Evolutionary conservation across 139 green algal species (phyloP).

Genomic region (Tetradesmus lagerheimii): DNA sequence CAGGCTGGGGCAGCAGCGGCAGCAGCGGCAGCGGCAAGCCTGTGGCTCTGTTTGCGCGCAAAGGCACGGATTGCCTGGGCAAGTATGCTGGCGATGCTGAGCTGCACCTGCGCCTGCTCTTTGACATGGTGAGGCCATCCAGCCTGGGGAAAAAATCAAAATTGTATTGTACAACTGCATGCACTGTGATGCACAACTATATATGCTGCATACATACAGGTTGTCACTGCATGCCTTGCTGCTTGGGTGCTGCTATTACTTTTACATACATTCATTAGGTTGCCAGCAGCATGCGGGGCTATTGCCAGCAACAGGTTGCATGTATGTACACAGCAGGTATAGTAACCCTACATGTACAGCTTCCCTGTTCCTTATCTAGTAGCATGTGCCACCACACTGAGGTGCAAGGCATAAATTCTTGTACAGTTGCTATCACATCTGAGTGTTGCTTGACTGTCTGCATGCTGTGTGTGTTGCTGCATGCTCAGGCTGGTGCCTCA

Average conservation of each 20-base stretch:
- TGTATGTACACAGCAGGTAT: neutral
- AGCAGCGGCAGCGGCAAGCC: constrained; percentile 42
- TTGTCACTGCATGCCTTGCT: no score
- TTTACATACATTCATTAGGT: no score
- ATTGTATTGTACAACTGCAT: neutral
- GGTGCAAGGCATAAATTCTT: neutral
- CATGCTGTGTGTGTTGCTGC: neutral
- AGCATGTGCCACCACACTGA: neutral
- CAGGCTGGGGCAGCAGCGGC: neutral
- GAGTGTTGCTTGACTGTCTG: neutral
- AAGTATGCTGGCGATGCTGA: constrained; percentile 94
- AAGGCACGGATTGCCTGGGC: constrained; percentile 91
- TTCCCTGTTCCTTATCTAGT: neutral
- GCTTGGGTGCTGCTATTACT: no score
- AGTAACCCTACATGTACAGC: no score
- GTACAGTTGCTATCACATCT: no score
- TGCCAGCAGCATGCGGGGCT: no score
- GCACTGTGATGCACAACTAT: neutral
- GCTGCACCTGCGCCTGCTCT: constrained; percentile 86
- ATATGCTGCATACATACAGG: no score
- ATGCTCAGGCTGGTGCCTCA: constrained; percentile 32
- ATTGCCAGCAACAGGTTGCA: no score
- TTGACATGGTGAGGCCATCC: constrained; percentile 74
- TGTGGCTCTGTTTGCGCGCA: constrained; percentile 87
- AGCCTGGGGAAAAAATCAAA: no score